A percentile compares a stretch with the other conserved stretches of the same genome.
These are phyloP conservation scores for Trametopsis cervina DNA, from an alignment of 768 basidiomycete genomes.

Conservation along the genomic window DNA sequence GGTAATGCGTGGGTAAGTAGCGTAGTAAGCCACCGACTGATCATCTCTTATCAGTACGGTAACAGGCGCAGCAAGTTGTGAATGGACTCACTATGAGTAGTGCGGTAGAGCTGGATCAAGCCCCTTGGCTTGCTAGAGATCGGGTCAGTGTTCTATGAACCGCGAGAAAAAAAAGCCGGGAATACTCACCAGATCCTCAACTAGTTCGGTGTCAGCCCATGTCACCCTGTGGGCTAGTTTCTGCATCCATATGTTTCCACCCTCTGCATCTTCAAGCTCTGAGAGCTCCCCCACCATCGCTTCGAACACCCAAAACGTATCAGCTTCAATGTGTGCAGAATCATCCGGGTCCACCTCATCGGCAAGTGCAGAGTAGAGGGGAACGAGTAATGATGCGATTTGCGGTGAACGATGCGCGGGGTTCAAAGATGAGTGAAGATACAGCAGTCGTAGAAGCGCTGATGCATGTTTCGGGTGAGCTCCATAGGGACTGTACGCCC, in stretches of 20 bases:
- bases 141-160: not conserved
- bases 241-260: conserved; percentile 53
- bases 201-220: conserved; percentile 61
- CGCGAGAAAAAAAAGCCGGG: too few species aligned
- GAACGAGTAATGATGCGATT: conserved; percentile 62
- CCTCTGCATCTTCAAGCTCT: conserved; percentile 67
- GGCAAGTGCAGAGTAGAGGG: conserved; percentile 54
- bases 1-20: conserved; percentile 71
- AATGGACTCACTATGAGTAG: conserved; percentile 62
- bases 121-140: conserved; percentile 49
- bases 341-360: conserved; percentile 59
- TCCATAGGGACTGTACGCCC: conserved; percentile 34
- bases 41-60: not conserved
- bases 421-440: conserved; percentile 64
- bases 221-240: conserved; percentile 52
- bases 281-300: conserved; percentile 64
- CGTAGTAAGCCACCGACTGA: conserved; percentile 70
- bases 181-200: conserved; percentile 45
- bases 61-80: conserved; percentile 6
- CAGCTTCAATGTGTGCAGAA: conserved; percentile 64
- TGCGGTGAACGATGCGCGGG: conserved; percentile 65
- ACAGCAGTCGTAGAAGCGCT: conserved; percentile 62
- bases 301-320: conserved; percentile 80
- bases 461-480: conserved; percentile 56
- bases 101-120: conserved; percentile 69